Evolutionary conservation across 352 stramenopile genomes (phyloP).

Genomic region (Elongisporangium senticosum): DNA sequence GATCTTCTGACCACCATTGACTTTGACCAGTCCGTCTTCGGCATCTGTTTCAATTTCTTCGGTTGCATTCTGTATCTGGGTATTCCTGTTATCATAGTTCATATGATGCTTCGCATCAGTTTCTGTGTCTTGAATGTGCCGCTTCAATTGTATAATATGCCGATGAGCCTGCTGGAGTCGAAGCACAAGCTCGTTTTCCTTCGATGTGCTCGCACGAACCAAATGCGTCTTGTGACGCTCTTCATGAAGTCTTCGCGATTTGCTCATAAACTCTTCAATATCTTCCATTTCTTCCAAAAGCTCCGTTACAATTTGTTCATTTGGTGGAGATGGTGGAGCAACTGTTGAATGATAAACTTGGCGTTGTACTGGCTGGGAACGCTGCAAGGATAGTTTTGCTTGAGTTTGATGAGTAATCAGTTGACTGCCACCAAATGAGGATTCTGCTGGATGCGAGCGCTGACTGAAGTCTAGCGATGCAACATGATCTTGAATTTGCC

Average conservation of each 20-base stretch:
- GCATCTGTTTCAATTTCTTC: neutral
- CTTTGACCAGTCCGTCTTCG: neutral
- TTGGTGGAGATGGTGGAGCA: neutral
- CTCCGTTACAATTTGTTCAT: constrained; percentile 19
- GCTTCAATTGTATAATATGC: constrained; percentile 62
- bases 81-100: neutral
- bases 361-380: neutral
- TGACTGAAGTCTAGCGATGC: constrained; percentile 24
- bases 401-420: neutral
- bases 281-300: constrained; percentile 44
- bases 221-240: constrained; percentile 17
- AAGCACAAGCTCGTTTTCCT: constrained; percentile 55
- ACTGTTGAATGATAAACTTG: neutral
- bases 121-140: constrained; percentile 39
- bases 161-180: constrained; percentile 69
- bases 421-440: neutral
- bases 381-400: neutral
- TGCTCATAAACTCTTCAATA: constrained; percentile 47
- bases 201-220: constrained; percentile 28
- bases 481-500: constrained; percentile 29
- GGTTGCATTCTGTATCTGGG: neutral
- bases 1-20: neutral
- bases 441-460: neutral
- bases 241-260: constrained; percentile 26
- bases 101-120: neutral